Evolutionary conservation across 1,284 basidiomycete species (phyloP).

Genomic region (Ceratobasidium papillatum): DNA sequence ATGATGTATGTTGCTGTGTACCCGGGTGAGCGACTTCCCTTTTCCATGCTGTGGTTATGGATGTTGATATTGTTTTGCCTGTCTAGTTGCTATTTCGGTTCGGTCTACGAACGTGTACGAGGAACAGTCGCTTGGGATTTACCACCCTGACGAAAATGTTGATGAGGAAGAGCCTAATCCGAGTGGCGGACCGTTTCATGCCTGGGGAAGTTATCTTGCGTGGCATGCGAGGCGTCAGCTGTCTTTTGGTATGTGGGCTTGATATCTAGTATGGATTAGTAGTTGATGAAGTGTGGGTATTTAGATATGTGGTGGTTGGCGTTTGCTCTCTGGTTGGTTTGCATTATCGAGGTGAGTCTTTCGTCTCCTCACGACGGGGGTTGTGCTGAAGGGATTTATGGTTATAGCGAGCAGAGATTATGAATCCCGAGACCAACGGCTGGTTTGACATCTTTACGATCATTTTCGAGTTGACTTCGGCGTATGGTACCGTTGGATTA

Average conservation of each 20-base stretch:
- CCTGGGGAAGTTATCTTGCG: conserved; percentile 80
- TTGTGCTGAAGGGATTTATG: conserved; percentile 10
- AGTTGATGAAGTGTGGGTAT: conserved; percentile 9
- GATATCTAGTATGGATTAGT: conserved; percentile 26
- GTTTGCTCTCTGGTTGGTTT: conserved; percentile 79
- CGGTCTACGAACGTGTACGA: conserved; percentile 99
- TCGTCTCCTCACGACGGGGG: neutral
- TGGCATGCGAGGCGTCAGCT: conserved; percentile 87
- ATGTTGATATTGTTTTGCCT: conserved; percentile 52
- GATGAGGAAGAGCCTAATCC: conserved; percentile 58
- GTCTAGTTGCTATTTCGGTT: conserved; percentile 65
- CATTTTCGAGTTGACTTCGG: conserved; percentile 87
- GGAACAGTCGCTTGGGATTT: conserved; percentile 85
- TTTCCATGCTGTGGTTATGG: conserved; percentile 51
- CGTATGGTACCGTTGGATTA: conserved; percentile 90
- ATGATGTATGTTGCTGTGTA: conserved; percentile 80
- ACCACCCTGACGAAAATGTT: conserved; percentile 57
- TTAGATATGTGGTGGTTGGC: conserved; percentile 92
- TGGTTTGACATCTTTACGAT: conserved; percentile 86
- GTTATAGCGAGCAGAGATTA: conserved; percentile 64
- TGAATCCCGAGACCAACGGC: conserved; percentile 58
- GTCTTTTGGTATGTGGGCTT: conserved; percentile 74
- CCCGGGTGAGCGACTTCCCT: conserved; percentile 54
- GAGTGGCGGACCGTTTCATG: conserved; percentile 61
- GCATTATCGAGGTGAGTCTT: conserved; percentile 80